Base-by-base conservation (phyloP, 2,329 filamentous ascomycete genomes). In the Penicillium sp. region DNA sequence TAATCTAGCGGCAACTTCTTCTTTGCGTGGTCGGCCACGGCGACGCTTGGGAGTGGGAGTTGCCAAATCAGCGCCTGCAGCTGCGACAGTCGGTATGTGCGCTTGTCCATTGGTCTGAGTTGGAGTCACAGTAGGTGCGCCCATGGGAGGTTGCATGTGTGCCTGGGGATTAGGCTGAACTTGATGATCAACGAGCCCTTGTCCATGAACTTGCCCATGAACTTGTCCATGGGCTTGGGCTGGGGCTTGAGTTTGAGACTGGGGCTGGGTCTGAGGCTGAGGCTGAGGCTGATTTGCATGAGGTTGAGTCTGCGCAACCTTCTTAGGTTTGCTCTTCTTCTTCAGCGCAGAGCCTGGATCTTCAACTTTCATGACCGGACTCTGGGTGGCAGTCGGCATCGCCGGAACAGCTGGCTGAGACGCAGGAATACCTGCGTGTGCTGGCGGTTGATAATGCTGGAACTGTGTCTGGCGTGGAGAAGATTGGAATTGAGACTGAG, bases 11-110 rank as follows among this genome's bases (percentile, higher is more conserved):
- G 61, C 63, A 3, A 64, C 62, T 53, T 65, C 63, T 22, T 64
- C 62, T 46, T 65, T 65, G n/a, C 63, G 54, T 27, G 63, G 63
- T n/a, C 63, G 58, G 18, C 63, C 63, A 34, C 63, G 63, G 45
- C 63, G 63, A 36, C 62, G 62, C 18, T 57, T 58, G 9, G 40
- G 42, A 5, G 57, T 53, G 7, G 55, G 54, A 21, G 58, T 50
- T 7, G 38, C 43, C 13, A 45, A 47, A 8, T 59, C 56, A 16
- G 46, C 52, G 3, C 36, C 54, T 24, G 43, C 32, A 14, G 57
- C n/a, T 4, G 42, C 7, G n/a, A 56, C 18, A 32, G 39, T 10
- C 27, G 53, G 41, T 10, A 45, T 29, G 34, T 60, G 58, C 5
- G 13, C 45, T 41, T 59, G 61, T 24, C 61, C 61, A 38, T 64